Evolutionary conservation across 495 filamentous ascomycete species (phyloP).

Genomic region (Penicillium goetzii): DNA sequence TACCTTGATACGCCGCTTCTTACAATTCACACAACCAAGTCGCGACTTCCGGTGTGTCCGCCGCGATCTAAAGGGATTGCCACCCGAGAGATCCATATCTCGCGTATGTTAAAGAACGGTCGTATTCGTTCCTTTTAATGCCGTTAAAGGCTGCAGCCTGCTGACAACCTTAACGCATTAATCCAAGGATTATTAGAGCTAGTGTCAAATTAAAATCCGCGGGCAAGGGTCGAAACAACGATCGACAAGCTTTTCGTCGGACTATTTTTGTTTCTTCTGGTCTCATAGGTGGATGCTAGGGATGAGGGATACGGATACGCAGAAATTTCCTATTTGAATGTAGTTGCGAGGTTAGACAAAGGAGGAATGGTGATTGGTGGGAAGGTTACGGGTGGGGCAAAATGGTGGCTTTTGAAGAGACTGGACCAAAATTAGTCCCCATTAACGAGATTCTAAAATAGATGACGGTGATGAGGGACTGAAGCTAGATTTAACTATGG

Average conservation of each 20-base stretch:
- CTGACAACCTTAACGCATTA: neutral
- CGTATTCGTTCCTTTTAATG: slow-evolving; percentile 29
- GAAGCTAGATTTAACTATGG: neutral
- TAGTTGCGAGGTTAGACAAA: neutral
- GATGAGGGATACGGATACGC: slow-evolving; percentile 22
- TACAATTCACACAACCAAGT: slow-evolving; percentile 39
- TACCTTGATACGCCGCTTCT: slow-evolving; percentile 43
- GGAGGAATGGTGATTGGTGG: neutral
- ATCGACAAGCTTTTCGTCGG: neutral
- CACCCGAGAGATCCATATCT: slow-evolving; percentile 15
- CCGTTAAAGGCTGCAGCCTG: slow-evolving; percentile 10
- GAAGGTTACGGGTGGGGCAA: neutral
- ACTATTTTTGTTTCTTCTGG: slow-evolving; percentile 1
- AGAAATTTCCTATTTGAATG: slow-evolving; percentile 16
- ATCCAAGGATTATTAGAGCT: neutral
- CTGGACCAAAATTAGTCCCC: too few species aligned
- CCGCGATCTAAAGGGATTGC: slow-evolving; percentile 21
- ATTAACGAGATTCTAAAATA: neutral
- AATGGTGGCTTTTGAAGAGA: too few species aligned
- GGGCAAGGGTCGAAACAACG: neutral
- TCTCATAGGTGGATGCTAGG: neutral
- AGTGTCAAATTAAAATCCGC: neutral
- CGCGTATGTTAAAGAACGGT: neutral
- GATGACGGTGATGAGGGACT: neutral
- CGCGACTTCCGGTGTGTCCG: slow-evolving; percentile 42